A percentile compares a stretch with the other conserved stretches of the same genome.
These are phyloP conservation scores for Russula emetica DNA, from an alignment of 768 basidiomycete species.

Conservation along the genomic window DNA sequence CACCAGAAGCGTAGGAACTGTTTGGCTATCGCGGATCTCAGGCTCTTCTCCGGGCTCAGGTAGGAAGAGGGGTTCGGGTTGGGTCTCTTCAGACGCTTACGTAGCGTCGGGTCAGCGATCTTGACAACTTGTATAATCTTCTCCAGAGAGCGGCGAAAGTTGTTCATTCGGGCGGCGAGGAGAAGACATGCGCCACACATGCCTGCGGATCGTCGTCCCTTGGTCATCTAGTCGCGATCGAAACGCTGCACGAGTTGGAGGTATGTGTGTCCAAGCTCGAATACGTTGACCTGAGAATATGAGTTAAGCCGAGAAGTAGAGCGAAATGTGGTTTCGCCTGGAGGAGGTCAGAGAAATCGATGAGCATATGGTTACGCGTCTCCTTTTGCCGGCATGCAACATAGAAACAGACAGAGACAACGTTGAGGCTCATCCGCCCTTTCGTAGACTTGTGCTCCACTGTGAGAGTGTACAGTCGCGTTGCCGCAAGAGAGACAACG, in stretches of 20 bases:
- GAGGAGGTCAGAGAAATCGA: constrained; percentile 96
- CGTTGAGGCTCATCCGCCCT: constrained; percentile 86
- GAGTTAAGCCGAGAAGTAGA: not conserved
- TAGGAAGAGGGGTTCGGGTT: constrained; percentile 35
- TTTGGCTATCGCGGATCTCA: not conserved
- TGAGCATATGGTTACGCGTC: constrained; percentile 92
- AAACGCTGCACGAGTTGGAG: constrained; percentile 93
- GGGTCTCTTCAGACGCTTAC: constrained; percentile 84
- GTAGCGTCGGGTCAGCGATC: constrained; percentile 92
- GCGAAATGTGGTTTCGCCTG: constrained; percentile 48
- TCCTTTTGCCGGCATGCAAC: constrained; percentile 90
- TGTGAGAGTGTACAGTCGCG: constrained; percentile 86
- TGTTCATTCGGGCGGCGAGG: constrained; percentile 97
- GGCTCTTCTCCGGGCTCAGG: constrained; percentile 37
- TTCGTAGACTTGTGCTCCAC: constrained; percentile 93
- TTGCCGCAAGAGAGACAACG: constrained; percentile 73
- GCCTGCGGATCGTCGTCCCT: constrained; percentile 91
- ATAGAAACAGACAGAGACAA: constrained; percentile 94
- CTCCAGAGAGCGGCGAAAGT: constrained; percentile 86
- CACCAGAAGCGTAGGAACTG: constrained; percentile 12
- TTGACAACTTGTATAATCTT: constrained; percentile 99
- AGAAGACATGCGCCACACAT: constrained; percentile 96
- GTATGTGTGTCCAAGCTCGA: constrained; percentile 93
- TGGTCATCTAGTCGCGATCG: constrained; percentile 95
- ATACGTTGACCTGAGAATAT: constrained; percentile 80